Base-by-base conservation (phyloP, 352 stramenopile species). In the Pelagophyceae sp. region DNA sequence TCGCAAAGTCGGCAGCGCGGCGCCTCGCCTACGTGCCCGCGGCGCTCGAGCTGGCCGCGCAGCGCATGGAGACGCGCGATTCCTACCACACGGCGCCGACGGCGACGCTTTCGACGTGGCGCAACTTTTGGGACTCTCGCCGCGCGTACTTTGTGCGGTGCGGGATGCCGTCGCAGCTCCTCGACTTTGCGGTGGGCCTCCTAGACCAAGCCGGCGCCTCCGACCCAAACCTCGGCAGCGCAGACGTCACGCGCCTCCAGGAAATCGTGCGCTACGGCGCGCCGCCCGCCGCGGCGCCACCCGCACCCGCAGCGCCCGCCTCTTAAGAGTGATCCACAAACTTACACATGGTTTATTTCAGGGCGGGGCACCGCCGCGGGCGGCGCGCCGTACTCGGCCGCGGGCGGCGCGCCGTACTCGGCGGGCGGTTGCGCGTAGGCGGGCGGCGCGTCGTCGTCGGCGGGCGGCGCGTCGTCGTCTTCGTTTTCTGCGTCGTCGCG, bases 201-300 rank as follows among this genome's bases (percentile, higher is more conserved):
- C 31, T 74, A 1, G 64, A 72, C 64, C 3, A 50, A 5, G 64
- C 64, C 6, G 64, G 64, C 64, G 64, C 64, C 6, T 29, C 11
- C 6, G 64, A n/a, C 11, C 6, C 20, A 17, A 19, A 51, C 64
- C 19, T 15, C 32, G 64, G 35, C 35, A n/a, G n/a, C n/a, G 29
- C 64, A 3, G 64, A 72, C 64, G 35, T 74, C 11, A 74, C 67
- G 67, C 67, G 67, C 35, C 35, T 74, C 38, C 67, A 74, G 67
- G 67, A 74, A n/a, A 37, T 74, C 2, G 23, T 74, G 2, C 5
- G 15, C 2, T 58, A 54, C 31, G 58, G 58, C 15, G 67, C n/a
- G n/a, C n/a, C n/a, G n/a, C n/a, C n/a, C n/a, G n/a, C n/a, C n/a
- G n/a, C n/a, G n/a, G n/a, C n/a, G n/a, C n/a, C n/a, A n/a, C n/a